Evolutionary conservation across 345 rosid species (phyloP).

Genomic region (Eucalyptus marginata): DNA sequence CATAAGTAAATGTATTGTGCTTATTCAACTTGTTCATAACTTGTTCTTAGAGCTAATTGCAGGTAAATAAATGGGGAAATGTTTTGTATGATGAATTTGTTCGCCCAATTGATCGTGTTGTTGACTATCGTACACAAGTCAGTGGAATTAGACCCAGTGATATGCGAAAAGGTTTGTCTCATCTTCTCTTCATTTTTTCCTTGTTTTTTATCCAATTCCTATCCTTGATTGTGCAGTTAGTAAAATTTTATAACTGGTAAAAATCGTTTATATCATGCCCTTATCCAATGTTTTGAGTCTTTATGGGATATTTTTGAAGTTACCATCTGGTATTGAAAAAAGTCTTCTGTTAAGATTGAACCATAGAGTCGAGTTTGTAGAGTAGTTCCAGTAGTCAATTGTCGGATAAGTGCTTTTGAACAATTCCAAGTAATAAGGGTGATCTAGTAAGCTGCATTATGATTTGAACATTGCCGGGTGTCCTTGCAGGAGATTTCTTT

Average conservation of each 20-base stretch:
- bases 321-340: neutral
- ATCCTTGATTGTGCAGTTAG: neutral
- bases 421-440: neutral
- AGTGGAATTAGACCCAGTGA: constrained; percentile 90
- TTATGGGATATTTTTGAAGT: neutral
- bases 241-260: neutral
- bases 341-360: neutral
- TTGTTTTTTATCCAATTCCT: neutral
- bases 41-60: constrained; percentile 11
- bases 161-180: constrained; percentile 61
- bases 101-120: constrained; percentile 82
- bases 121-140: constrained; percentile 76
- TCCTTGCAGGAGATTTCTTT: neutral
- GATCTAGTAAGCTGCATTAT: neutral
- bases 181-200: neutral
- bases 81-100: constrained; percentile 86
- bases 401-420: neutral
- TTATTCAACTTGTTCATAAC: neutral
- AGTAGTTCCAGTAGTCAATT: neutral
- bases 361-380: neutral
- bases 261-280: neutral
- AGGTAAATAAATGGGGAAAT: constrained; percentile 95
- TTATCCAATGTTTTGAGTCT: neutral
- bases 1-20: neutral
- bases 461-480: neutral